These are phyloP conservation scores for Apiospora arundinis DNA, from an alignment of 2,329 filamentous ascomycete genomes.

Conservation along the genomic window DNA sequence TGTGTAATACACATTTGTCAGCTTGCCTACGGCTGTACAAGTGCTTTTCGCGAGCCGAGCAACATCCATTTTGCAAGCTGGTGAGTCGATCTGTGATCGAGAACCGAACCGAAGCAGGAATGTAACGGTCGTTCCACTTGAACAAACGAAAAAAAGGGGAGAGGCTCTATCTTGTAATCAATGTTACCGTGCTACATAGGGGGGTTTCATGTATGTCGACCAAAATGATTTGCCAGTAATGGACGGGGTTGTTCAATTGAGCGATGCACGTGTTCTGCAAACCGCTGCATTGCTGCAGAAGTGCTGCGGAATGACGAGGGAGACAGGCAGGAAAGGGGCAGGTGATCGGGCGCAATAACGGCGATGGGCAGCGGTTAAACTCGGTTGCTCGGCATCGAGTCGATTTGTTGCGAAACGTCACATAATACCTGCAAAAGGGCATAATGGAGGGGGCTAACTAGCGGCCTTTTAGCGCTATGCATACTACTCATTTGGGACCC, in stretches of 20 bases:
- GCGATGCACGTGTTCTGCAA: not conserved
- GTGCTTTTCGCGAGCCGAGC: not conserved
- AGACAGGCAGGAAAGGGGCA: not conserved
- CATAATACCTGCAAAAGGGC: not conserved
- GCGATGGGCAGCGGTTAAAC: constrained; percentile 14
- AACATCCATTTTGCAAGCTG: not conserved
- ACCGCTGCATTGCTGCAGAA: not conserved
- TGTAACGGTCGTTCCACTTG: not conserved
- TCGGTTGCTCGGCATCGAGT: constrained; percentile 12
- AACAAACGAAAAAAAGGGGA: not conserved
- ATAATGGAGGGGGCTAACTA: constrained; percentile 4
- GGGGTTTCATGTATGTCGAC: not conserved
- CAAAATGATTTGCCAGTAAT: not conserved
- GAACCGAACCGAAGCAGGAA: not conserved
- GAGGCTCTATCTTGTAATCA: not conserved
- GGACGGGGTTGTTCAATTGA: not conserved
- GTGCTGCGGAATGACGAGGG: not conserved
- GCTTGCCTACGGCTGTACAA: not conserved
- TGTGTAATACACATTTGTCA: not conserved
- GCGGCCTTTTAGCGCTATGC: constrained; percentile 8
- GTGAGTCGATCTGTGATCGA: constrained; percentile 9
- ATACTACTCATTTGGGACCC: constrained; percentile 13
- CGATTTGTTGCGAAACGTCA: not conserved
- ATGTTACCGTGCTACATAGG: not conserved
- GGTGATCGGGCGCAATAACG: not conserved